Conservation (phyloP, 768 basidiomycete genomes). For the Hydnomerulius pinastri region DNA sequence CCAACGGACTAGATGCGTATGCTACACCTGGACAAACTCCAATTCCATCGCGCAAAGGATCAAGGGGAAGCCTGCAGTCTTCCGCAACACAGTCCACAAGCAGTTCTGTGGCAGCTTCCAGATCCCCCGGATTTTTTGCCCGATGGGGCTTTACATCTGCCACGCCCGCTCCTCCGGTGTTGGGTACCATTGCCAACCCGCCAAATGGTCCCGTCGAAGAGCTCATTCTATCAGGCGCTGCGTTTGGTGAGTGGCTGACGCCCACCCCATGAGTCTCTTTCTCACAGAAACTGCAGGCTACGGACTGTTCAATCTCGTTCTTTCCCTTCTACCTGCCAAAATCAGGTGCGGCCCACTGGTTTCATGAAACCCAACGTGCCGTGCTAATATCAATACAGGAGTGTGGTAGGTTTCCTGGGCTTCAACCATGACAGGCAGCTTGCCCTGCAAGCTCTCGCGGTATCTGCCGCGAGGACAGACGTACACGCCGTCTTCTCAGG, state of each 20-base stretch:
- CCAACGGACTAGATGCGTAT: conserved; percentile 53
- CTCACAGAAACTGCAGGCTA: conserved; percentile 34
- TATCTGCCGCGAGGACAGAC: conserved; percentile 66
- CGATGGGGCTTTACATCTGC: conserved; percentile 31
- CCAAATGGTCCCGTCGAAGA: conserved; percentile 67
- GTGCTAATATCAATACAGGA: conserved; percentile 38
- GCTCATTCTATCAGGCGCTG: conserved; percentile 70
- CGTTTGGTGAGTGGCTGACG: conserved; percentile 58
- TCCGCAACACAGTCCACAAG: conserved; percentile 17
- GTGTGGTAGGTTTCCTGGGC: conserved; percentile 74
- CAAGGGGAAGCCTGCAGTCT: conserved; percentile 17
- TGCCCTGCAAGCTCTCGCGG: conserved; percentile 66
- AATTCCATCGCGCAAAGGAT: conserved; percentile 37
- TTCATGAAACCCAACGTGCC: not conserved
- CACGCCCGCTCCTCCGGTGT: conserved; percentile 12
- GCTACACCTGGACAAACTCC: conserved; percentile 40
- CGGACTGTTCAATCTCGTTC: conserved; percentile 79
- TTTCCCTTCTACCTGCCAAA: conserved; percentile 73
- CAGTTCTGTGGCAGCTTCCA: conserved; percentile 18
- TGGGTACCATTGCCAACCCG: conserved; percentile 23
- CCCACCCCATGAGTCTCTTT: not conserved
- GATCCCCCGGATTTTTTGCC: conserved; percentile 38
- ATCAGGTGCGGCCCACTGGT: conserved; percentile 49
- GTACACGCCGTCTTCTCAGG: conserved; percentile 79
- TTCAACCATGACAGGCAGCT: conserved; percentile 72